A percentile compares a stretch with the other conserved stretches of the same genome.
Conservation (phyloP, 1,284 basidiomycete genomes). For the Malassezia caprae region DNA sequence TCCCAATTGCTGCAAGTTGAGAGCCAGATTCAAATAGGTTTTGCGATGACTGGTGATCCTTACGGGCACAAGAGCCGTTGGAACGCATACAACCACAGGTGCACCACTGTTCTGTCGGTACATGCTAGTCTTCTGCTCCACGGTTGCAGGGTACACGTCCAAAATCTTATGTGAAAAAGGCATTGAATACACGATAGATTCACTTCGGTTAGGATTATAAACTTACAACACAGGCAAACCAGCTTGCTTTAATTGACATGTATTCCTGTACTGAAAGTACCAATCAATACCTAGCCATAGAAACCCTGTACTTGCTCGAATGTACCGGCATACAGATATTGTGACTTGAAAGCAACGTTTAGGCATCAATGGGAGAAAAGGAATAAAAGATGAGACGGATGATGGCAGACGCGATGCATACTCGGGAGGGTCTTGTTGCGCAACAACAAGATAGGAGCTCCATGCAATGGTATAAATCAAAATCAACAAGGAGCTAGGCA, state of each 20-base stretch:
- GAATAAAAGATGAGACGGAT: slow-evolving; percentile 17
- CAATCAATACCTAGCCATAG: neutral
- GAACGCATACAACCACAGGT: slow-evolving; percentile 48
- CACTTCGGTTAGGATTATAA: neutral
- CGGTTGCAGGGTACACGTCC: slow-evolving; percentile 8
- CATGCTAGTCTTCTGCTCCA: neutral
- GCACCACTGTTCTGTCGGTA: slow-evolving; percentile 14
- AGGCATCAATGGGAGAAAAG: slow-evolving; percentile 43
- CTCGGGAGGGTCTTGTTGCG: slow-evolving; percentile 40
- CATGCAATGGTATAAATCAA: slow-evolving; percentile 41
- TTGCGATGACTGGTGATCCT: slow-evolving; percentile 22
- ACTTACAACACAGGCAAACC: neutral
- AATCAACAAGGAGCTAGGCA: neutral
- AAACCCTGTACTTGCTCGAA: neutral
- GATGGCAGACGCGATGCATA: slow-evolving; percentile 13
- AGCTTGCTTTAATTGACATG: neutral
- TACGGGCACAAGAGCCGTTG: slow-evolving; percentile 39
- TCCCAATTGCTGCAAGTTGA: slow-evolving; percentile 44
- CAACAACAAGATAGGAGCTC: slow-evolving; percentile 43
- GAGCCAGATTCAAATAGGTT: slow-evolving; percentile 46
- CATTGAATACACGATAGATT: slow-evolving; percentile 7
- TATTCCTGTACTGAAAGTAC: neutral
- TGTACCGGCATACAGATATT: slow-evolving; percentile 29
- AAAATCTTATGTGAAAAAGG: slow-evolving; percentile 7
- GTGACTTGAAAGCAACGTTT: slow-evolving; percentile 39